Evolutionary conservation across 2,329 filamentous ascomycete genomes (phyloP), one percentile per base, ranked within the genome.

Genomic region (Teratosphaeria viscida): DNA sequence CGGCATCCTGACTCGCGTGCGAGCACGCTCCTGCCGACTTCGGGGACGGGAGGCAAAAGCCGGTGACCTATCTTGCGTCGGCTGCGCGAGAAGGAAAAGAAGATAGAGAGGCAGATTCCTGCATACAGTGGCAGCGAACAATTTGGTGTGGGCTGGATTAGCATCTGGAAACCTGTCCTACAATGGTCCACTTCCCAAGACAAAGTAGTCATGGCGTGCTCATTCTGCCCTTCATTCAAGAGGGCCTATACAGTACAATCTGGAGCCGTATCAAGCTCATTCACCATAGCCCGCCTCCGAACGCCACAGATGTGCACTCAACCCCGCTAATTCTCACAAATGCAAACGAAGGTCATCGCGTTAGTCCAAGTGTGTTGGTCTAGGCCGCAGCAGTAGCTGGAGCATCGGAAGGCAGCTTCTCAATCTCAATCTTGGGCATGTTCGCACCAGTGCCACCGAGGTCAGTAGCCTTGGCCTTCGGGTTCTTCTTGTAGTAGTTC

Each of bases 401-500:
- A 32, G 62, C 61, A 60, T 68, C 66, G 52, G 69, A 66, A 27
- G 68, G 66, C 12, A 83, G 76, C 52, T 79, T 81, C 74, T 85
- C 82, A 23, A 85, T 76, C 67, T 85, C 82, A 61, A 85, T 79
- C 74, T 82, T 83, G 55, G 88, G 85, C 70, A 92, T 80, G 67
- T 85, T 79, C 56, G 85, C 82, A 58, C 80, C 84, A 29, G 88
- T 92, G 66, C 90, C 89, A 59, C 87, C 85, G 11, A 96, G 82
- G 71, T 92, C 85, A 47, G 90, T 95, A 60, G 80, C 72, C 69
- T 84, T 83, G 39, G 85, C 85, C 63, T 87, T 85, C 61, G 90
- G 89, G 78, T 95, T 94, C 82, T 95, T 94, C 71, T 85, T 89
- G 79, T 92, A 90, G 79, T 94, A 95, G 75, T 95, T 90, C 64